These are phyloP conservation scores for Cupressus sempervirens DNA, from an alignment of 75 land plant genomes.

Conservation along the genomic window DNA sequence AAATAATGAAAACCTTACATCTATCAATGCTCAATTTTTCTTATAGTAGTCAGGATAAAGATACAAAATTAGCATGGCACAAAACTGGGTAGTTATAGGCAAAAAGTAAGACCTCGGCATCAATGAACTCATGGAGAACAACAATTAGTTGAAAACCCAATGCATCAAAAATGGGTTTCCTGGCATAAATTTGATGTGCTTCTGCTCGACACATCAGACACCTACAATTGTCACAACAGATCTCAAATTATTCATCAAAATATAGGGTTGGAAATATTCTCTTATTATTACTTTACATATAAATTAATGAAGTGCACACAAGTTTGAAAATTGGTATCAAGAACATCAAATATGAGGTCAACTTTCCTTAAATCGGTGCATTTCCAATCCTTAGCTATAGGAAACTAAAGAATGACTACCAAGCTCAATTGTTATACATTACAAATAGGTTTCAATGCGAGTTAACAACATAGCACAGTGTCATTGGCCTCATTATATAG, in stretches of 20 bases:
- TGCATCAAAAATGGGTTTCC: conserved; percentile 68
- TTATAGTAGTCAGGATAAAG: neutral
- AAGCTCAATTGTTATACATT: too few relatives aligned
- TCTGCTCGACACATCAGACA: conserved; percentile 81
- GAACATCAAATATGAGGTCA: neutral
- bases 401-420: too few relatives aligned
- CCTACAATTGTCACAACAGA: conserved; percentile 21
- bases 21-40: neutral
- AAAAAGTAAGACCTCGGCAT: conserved; percentile 42
- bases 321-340: neutral
- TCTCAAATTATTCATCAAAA: neutral
- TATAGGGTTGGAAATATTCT: neutral
- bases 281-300: neutral
- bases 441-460: too few relatives aligned
- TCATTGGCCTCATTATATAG: too few relatives aligned
- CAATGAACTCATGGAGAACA: conserved; percentile 54
- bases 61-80: neutral
- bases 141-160: conserved; percentile 56
- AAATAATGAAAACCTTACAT: neutral
- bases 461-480: too few relatives aligned
- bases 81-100: neutral
- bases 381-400: too few relatives aligned
- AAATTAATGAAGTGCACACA: neutral
- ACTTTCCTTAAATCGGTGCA: too few relatives aligned
- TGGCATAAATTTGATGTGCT: conserved; percentile 60